These are phyloP conservation scores for Plasmodium yoelii DNA, from an alignment of 169 alveolate species.

Conservation along the genomic window DNA sequence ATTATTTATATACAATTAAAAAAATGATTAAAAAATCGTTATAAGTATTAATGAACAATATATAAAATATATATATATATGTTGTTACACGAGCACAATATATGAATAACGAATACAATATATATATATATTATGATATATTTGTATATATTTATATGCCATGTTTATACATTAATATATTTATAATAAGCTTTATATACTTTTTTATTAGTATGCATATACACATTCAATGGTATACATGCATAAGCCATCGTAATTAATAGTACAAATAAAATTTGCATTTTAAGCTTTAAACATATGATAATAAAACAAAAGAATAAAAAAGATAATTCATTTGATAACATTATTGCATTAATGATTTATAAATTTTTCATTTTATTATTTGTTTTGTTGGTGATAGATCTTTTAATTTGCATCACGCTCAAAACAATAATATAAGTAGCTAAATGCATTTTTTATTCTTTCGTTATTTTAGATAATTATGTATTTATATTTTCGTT, in stretches of 20 bases:
- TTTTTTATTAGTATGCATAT: no score
- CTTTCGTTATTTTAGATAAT: neutral
- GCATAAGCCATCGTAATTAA: constrained; percentile 2
- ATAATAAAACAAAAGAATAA: neutral
- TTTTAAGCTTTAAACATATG: constrained; percentile 11
- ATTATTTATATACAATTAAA: no score
- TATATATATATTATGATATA: no score
- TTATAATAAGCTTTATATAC: no score
- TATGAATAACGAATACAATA: no score
- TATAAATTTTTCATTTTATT: neutral
- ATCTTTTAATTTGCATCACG: neutral
- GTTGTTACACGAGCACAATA: no score
- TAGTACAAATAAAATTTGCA: constrained; percentile 7
- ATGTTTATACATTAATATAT: no score
- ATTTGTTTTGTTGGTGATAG: neutral
- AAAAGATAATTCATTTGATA: neutral
- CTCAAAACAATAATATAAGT: constrained; percentile 7
- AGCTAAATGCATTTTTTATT: neutral
- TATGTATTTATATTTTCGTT: neutral
- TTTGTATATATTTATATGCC: no score
- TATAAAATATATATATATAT: no score
- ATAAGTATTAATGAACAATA: no score
- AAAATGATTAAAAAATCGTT: no score
- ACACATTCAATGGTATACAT: neutral
- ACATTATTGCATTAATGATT: no score